Evolutionary conservation across 2,329 filamentous ascomycete genomes (phyloP).

Genomic region (Nemania abortiva): DNA sequence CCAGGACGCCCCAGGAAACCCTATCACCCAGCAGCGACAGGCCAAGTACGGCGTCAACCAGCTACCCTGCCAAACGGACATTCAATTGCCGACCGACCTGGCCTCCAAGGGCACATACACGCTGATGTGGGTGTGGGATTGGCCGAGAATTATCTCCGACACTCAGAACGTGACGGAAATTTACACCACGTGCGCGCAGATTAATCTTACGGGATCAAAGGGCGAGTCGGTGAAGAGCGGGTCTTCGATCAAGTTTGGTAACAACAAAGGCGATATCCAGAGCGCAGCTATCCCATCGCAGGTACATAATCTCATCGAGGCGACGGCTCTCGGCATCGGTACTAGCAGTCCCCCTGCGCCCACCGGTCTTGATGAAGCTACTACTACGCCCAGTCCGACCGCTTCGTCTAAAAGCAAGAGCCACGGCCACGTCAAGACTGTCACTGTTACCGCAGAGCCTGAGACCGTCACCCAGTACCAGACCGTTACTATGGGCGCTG

Average conservation of each 20-base stretch:
- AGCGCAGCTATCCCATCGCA: slow-evolving; percentile 58
- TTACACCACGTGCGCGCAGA: slow-evolving; percentile 66
- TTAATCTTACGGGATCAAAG: slow-evolving; percentile 48
- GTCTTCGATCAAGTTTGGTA: slow-evolving; percentile 55
- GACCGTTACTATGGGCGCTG: slow-evolving; percentile 52
- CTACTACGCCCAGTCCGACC: slow-evolving; percentile 34
- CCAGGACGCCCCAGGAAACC: slow-evolving; percentile 62
- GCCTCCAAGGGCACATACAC: slow-evolving; percentile 76
- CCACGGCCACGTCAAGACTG: slow-evolving; percentile 54
- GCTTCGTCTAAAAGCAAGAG: slow-evolving; percentile 44
- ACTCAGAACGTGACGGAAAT: slow-evolving; percentile 64
- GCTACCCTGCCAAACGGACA: slow-evolving; percentile 83
- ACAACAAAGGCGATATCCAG: slow-evolving; percentile 43
- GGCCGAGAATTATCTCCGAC: slow-evolving; percentile 71
- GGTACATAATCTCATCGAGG: slow-evolving; percentile 57
- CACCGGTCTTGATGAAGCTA: slow-evolving; percentile 42
- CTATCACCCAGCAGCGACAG: slow-evolving; percentile 71
- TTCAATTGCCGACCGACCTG: slow-evolving; percentile 77
- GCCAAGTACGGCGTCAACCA: slow-evolving; percentile 67
- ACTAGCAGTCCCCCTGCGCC: slow-evolving; percentile 44
- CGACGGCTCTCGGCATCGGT: slow-evolving; percentile 51
- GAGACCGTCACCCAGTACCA: slow-evolving; percentile 55
- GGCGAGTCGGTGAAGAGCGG: slow-evolving; percentile 50
- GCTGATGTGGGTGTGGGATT: slow-evolving; percentile 98
- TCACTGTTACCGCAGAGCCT: slow-evolving; percentile 57